A percentile compares a stretch with the other conserved stretches of the same genome.
Conservation (phyloP, 495 filamentous ascomycete genomes). For the Podospora didyma region DNA sequence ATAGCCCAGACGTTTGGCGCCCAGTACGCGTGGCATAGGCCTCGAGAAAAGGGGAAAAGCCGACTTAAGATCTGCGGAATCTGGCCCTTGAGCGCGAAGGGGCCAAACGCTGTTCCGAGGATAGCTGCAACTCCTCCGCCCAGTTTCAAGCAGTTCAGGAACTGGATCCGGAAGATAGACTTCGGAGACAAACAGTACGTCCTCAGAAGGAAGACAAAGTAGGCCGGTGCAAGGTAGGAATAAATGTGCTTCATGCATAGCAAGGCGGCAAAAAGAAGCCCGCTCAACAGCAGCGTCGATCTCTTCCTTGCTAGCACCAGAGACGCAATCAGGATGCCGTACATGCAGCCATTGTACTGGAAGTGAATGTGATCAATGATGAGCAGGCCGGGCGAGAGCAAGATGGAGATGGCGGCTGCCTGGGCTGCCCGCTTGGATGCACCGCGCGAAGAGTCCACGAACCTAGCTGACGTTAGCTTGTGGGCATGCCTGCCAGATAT, state of each 20-base stretch:
- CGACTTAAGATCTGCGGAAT: constrained; percentile 80
- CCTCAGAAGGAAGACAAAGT: constrained; percentile 85
- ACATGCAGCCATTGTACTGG: constrained; percentile 97
- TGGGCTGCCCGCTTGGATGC: constrained; percentile 73
- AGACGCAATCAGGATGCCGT: constrained; percentile 81
- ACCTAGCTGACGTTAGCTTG: constrained; percentile 45
- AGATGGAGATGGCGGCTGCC: constrained; percentile 79
- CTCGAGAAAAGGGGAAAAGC: constrained; percentile 90
- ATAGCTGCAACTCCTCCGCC: constrained; percentile 65
- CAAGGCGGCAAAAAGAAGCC: constrained; percentile 75
- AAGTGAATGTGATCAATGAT: constrained; percentile 99
- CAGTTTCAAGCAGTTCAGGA: constrained; percentile 77
- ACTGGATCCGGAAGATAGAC: constrained; percentile 70
- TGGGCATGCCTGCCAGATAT: neutral
- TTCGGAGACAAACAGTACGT: constrained; percentile 81
- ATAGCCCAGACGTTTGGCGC: constrained; percentile 96
- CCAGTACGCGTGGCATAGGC: constrained; percentile 97
- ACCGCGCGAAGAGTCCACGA: constrained; percentile 59
- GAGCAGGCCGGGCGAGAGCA: constrained; percentile 87
- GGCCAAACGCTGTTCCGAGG: constrained; percentile 84
- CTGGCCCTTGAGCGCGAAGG: constrained; percentile 80
- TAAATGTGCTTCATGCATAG: constrained; percentile 98
- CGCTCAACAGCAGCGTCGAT: constrained; percentile 72
- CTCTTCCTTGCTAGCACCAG: constrained; percentile 75
- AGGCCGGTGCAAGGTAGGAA: constrained; percentile 92